Conservation (phyloP, 2,329 filamentous ascomycete genomes). For the Talaromyces albobiverticillius region DNA sequence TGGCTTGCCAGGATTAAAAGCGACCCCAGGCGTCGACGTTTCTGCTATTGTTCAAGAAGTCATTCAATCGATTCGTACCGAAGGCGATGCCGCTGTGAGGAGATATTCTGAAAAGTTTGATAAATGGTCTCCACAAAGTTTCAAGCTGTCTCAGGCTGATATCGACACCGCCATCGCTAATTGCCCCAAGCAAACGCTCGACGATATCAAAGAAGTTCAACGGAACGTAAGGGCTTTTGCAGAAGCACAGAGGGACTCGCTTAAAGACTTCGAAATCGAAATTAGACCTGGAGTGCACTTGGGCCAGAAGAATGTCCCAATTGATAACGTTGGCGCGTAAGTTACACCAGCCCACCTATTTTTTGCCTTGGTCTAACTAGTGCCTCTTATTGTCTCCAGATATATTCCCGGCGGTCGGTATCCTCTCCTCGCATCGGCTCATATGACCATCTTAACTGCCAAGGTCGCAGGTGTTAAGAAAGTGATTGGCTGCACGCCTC, state of each 20-base stretch:
- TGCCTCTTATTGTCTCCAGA: conserved; percentile 15
- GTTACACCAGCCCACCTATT: conserved; percentile 13
- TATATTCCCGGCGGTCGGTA: conserved; percentile 55
- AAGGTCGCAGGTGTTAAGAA: conserved; percentile 53
- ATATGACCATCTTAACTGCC: conserved; percentile 57
- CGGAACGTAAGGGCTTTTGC: conserved; percentile 51
- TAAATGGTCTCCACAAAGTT: conserved; percentile 50
- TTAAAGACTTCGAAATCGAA: conserved; percentile 53
- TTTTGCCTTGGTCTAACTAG: no score
- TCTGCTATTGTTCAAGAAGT: no score
- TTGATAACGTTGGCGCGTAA: conserved; percentile 46
- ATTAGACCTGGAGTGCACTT: conserved; percentile 47
- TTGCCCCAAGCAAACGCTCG: conserved; percentile 48
- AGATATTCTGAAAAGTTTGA: conserved; percentile 54
- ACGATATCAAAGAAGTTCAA: conserved; percentile 54
- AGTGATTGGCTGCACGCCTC: conserved; percentile 53
- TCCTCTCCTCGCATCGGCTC: conserved; percentile 52
- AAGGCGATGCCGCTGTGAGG: conserved; percentile 50
- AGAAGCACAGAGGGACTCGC: conserved; percentile 43
- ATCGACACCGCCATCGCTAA: conserved; percentile 45
- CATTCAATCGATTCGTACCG: no score
- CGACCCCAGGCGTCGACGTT: no score
- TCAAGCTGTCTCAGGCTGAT: conserved; percentile 46
- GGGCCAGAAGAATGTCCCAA: conserved; percentile 52
- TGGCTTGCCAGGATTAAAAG: no score